phyloP scores from a whole-genome alignment of 2,329 filamentous ascomycete species.

The Boeremia lycopersici region DNA sequence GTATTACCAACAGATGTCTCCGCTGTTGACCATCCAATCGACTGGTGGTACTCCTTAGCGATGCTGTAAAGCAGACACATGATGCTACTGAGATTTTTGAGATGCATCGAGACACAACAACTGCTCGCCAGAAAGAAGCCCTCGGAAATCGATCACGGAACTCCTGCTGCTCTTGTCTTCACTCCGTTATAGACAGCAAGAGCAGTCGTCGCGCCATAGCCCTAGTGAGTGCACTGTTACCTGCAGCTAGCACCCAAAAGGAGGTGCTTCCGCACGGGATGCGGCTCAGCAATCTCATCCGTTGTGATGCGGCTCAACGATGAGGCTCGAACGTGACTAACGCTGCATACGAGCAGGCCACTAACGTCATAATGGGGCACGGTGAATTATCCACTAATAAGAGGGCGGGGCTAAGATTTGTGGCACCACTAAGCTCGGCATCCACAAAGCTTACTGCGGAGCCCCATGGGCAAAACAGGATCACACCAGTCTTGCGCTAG shows the following conservation, averaged over 20 bases:
- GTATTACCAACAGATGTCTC: too few relatives aligned
- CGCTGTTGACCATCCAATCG: too few relatives aligned
- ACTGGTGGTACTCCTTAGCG: too few relatives aligned
- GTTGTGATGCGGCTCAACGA: conserved; percentile 13
- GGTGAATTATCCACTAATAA: conserved; percentile 21
- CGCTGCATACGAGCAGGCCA: not conserved
- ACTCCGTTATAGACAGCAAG: not conserved
- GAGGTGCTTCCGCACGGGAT: conserved; percentile 7
- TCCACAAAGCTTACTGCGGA: conserved; percentile 25
- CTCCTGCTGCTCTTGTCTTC: conserved; percentile 2
- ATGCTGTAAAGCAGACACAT: not conserved
- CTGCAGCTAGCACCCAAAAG: conserved; percentile 8
- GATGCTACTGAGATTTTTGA: not conserved
- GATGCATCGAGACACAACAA: conserved; percentile 1
- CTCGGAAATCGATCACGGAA: not conserved
- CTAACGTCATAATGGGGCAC: not conserved
- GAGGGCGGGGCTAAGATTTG: conserved; percentile 12
- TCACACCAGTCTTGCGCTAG: conserved; percentile 11
- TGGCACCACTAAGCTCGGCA: conserved; percentile 15
- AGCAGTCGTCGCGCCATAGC: not conserved
- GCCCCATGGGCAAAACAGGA: conserved; percentile 24
- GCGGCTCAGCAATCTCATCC: conserved; percentile 3
- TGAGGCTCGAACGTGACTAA: conserved; percentile 5
- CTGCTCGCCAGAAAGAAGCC: not conserved
- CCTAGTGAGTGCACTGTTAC: not conserved